These are phyloP conservation scores for Lactifluus rugatus DNA, from an alignment of 768 basidiomycete species.

Conservation along the genomic window DNA sequence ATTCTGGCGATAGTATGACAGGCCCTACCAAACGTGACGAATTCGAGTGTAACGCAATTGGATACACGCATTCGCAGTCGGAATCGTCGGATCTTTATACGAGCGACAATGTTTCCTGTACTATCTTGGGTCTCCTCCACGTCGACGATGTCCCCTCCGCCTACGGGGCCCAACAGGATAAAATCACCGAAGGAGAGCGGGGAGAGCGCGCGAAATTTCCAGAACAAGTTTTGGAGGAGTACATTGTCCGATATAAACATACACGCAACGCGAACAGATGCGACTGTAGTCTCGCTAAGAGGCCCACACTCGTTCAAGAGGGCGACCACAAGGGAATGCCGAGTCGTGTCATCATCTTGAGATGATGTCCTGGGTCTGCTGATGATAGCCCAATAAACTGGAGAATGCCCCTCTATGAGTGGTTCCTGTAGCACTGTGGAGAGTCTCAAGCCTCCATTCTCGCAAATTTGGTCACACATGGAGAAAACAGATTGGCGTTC, in stretches of 20 bases:
- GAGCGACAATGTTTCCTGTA: conserved; percentile 41
- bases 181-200: conserved; percentile 45
- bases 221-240: conserved; percentile 48
- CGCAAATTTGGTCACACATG: conserved; percentile 53
- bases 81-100: conserved; percentile 47
- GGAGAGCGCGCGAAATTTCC: conserved; percentile 39
- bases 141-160: conserved; percentile 45
- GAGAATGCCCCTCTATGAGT: conserved; percentile 52
- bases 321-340: conserved; percentile 34
- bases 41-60: conserved; percentile 47
- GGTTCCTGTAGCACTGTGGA: conserved; percentile 49
- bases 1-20: not conserved
- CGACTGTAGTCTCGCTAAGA: conserved; percentile 24
- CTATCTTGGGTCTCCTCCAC: conserved; percentile 33
- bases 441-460: conserved; percentile 38
- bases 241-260: conserved; percentile 49
- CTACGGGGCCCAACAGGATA: conserved; percentile 27
- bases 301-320: conserved; percentile 36
- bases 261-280: conserved; percentile 57
- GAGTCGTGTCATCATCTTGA: conserved; percentile 8
- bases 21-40: conserved; percentile 47
- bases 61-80: conserved; percentile 61
- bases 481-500: conserved; percentile 37
- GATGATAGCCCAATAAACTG: conserved; percentile 66
- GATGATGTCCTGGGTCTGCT: conserved; percentile 30